Evolutionary conservation across 2,329 filamentous ascomycete species (phyloP).

Genomic region (Fusarium sp.): DNA sequence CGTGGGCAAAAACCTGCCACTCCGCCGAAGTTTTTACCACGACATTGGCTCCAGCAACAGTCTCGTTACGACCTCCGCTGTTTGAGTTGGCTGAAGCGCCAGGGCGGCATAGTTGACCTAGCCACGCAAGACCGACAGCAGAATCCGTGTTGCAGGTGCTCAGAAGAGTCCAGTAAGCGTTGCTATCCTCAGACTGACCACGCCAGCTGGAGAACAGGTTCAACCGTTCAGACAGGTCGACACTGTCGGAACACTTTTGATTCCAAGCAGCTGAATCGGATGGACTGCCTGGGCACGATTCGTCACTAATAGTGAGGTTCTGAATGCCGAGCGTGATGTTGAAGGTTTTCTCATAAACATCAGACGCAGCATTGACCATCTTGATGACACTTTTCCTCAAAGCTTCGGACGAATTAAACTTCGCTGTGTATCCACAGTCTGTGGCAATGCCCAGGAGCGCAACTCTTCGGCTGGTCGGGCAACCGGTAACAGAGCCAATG

Average conservation of each 20-base stretch:
- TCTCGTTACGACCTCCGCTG: slow-evolving; percentile 72
- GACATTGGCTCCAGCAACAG: slow-evolving; percentile 88
- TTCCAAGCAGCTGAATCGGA: slow-evolving; percentile 86
- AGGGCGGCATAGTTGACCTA: slow-evolving; percentile 84
- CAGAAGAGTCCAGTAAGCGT: slow-evolving; percentile 94
- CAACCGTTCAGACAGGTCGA: slow-evolving; percentile 81
- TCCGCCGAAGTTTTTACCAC: slow-evolving; percentile 86
- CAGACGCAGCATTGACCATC: slow-evolving; percentile 88
- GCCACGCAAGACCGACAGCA: slow-evolving; percentile 93
- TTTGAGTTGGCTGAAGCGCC: slow-evolving; percentile 68
- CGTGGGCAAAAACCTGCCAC: slow-evolving; percentile 97
- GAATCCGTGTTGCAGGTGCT: slow-evolving; percentile 85
- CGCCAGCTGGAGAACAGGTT: slow-evolving; percentile 93
- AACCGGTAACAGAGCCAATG: slow-evolving; percentile 88
- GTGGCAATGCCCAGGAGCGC: slow-evolving; percentile 93
- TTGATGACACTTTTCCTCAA: slow-evolving; percentile 83
- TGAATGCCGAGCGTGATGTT: slow-evolving; percentile 94
- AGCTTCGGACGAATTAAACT: slow-evolving; percentile 75
- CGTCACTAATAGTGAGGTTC: slow-evolving; percentile 84
- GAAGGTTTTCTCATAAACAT: slow-evolving; percentile 90
- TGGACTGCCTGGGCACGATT: slow-evolving; percentile 79
- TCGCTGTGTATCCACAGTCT: slow-evolving; percentile 87
- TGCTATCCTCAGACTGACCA: slow-evolving; percentile 80
- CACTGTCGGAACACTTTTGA: slow-evolving; percentile 74
- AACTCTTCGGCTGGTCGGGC: slow-evolving; percentile 90